phyloP scores from a whole-genome alignment of 2,329 filamentous ascomycete genomes.

The Dichotomopilus funicola region DNA sequence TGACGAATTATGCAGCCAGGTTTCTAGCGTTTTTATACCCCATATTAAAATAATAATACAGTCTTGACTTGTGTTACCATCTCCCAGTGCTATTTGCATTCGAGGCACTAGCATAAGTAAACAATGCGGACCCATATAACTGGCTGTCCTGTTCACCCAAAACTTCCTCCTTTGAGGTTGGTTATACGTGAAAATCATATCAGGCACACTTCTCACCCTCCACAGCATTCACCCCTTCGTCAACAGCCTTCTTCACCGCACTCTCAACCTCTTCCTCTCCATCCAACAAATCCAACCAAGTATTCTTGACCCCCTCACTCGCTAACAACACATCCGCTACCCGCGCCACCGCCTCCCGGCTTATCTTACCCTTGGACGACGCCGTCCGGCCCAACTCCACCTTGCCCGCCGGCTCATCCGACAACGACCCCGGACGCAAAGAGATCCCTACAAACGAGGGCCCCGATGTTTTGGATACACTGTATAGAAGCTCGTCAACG shows the following conservation, averaged over 20 bases:
- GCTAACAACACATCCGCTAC: conserved; percentile 51
- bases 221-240: conserved; percentile 25
- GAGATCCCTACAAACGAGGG: conserved; percentile 42
- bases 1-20: neutral
- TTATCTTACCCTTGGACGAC: conserved; percentile 36
- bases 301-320: conserved; percentile 38
- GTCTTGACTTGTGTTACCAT: no score
- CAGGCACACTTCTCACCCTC: no score
- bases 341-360: conserved; percentile 54
- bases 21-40: no score
- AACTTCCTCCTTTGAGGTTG: no score
- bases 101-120: no score
- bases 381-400: conserved; percentile 43
- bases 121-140: no score
- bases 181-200: no score
- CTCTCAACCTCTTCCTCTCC: conserved; percentile 43
- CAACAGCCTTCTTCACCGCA: conserved; percentile 44
- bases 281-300: conserved; percentile 51
- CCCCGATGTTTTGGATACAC: conserved; percentile 36
- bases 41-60: no score
- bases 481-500: conserved; percentile 33
- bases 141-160: no score
- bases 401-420: conserved; percentile 40
- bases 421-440: conserved; percentile 48
- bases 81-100: no score